Evolutionary conservation across 345 rosid species (phyloP).

Genomic region (Isatis tinctoria): DNA sequence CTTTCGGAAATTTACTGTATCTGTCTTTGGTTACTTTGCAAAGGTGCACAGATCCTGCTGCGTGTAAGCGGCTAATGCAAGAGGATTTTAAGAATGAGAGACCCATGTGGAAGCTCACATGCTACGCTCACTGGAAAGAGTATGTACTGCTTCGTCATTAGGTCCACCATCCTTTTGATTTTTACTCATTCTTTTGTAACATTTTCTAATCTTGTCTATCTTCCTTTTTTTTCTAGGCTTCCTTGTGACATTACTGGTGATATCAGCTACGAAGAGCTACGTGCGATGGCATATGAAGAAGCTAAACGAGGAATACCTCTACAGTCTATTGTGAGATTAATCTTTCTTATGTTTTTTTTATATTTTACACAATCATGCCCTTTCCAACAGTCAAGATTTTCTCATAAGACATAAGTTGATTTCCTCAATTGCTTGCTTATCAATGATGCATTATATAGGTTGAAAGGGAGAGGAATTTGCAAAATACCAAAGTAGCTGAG

Average conservation of each 20-base stretch:
- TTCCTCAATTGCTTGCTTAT: slow-evolving; percentile 2
- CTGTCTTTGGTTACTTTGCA: neutral
- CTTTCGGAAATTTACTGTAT: neutral
- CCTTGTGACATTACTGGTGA: slow-evolving; percentile 77
- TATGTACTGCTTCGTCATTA: slow-evolving; percentile 31
- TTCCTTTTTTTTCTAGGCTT: slow-evolving; percentile 38
- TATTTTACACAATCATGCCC: neutral
- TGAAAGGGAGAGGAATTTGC: slow-evolving; percentile 69
- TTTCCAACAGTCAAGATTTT: neutral
- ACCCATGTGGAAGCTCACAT: slow-evolving; percentile 89
- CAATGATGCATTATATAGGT: slow-evolving; percentile 42
- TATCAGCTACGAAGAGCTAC: slow-evolving; percentile 78
- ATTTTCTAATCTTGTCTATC: slow-evolving; percentile 1
- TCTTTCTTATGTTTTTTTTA: neutral
- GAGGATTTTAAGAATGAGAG: slow-evolving; percentile 82
- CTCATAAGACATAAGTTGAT: neutral
- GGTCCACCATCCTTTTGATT: slow-evolving; percentile 5
- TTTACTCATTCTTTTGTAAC: neutral
- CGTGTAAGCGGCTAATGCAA: slow-evolving; percentile 55
- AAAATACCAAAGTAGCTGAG: slow-evolving; percentile 55
- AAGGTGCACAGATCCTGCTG: slow-evolving; percentile 84
- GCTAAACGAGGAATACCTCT: slow-evolving; percentile 63
- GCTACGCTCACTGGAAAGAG: slow-evolving; percentile 79
- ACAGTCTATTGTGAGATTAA: slow-evolving; percentile 72
- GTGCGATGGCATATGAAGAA: slow-evolving; percentile 76